Conservation (phyloP, 352 stramenopile genomes). For the Aphanomyces euteiches region DNA sequence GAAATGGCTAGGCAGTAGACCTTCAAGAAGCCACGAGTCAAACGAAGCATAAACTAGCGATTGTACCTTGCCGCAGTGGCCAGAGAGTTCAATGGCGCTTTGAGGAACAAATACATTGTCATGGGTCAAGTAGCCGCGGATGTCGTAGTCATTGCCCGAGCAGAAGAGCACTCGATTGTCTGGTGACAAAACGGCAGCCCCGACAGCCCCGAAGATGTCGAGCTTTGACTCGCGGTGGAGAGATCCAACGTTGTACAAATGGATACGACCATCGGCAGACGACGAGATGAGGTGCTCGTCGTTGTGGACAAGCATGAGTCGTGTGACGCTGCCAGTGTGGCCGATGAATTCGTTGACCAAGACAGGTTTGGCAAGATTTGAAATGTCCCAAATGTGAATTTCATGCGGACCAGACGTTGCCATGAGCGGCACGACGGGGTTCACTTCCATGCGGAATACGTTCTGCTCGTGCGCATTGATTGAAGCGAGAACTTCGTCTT, state of each 20-base stretch:
- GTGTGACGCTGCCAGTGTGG: slow-evolving; percentile 26
- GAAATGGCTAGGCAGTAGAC: slow-evolving; percentile 28
- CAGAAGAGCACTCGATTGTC: slow-evolving; percentile 30
- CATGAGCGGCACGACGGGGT: slow-evolving; percentile 23
- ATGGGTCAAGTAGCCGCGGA: slow-evolving; percentile 23
- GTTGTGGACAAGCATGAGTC: slow-evolving; percentile 21
- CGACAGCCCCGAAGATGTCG: slow-evolving; percentile 27
- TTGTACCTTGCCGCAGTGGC: slow-evolving; percentile 25
- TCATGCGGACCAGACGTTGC: slow-evolving; percentile 25
- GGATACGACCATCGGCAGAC: slow-evolving; percentile 27
- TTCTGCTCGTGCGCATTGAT: slow-evolving; percentile 30
- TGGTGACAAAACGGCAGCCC: slow-evolving; percentile 11
- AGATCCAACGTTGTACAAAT: slow-evolving; percentile 30
- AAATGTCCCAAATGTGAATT: slow-evolving; percentile 30
- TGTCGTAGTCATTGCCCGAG: slow-evolving; percentile 31
- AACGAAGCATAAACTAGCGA: too few species aligned
- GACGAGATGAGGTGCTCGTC: slow-evolving; percentile 27
- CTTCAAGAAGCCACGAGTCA: neutral
- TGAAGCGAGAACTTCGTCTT: slow-evolving; percentile 22
- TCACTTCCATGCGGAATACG: slow-evolving; percentile 32
- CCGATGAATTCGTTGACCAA: slow-evolving; percentile 30
- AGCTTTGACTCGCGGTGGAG: slow-evolving; percentile 29
- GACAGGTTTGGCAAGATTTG: slow-evolving; percentile 29
- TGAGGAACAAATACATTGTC: slow-evolving; percentile 15
- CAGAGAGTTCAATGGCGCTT: slow-evolving; percentile 24